These are phyloP conservation scores for Dactylonectria estremocensis DNA, from an alignment of 2,329 filamentous ascomycete genomes.

Conservation along the genomic window DNA sequence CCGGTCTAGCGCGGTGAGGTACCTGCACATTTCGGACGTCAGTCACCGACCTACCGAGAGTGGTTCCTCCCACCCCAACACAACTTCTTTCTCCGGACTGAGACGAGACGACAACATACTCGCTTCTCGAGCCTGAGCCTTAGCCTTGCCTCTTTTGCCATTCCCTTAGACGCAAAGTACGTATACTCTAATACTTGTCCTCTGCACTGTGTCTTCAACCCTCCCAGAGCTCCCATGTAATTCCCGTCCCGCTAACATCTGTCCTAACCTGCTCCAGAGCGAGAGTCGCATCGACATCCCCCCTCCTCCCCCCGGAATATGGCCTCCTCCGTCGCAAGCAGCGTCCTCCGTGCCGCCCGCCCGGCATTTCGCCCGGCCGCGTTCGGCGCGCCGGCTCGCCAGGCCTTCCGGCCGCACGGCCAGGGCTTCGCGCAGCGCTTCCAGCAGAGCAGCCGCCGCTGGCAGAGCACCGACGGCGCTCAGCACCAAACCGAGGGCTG, in stretches of 20 bases:
- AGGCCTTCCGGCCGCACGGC: constrained; percentile 64
- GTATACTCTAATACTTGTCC: neutral
- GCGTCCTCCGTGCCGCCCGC: constrained; percentile 69
- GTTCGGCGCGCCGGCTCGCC: constrained; percentile 67
- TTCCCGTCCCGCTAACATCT: neutral
- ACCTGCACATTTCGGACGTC: constrained; percentile 15
- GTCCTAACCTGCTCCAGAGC: neutral
- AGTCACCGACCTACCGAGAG: constrained; percentile 19
- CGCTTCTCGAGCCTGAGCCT: neutral
- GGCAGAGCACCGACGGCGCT: constrained; percentile 76
- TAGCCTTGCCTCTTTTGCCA: neutral
- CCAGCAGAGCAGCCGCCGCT: constrained; percentile 66
- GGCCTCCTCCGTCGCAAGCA: constrained; percentile 60
- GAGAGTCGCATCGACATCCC: constrained; percentile 6
- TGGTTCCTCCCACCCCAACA: constrained; percentile 22
- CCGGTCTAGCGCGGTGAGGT: neutral
- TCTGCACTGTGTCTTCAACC: neutral
- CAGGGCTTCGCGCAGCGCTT: constrained; percentile 60
- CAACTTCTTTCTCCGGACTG: constrained; percentile 16
- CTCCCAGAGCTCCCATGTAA: neutral
- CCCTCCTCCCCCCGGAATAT: constrained; percentile 10
- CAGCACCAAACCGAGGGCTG: constrained; percentile 62
- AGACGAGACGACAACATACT: neutral
- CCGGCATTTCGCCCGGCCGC: constrained; percentile 70
- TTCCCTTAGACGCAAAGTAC: neutral